Evolutionary conservation across 331 rosid species (phyloP).

Genomic region (Acacia pycnantha): DNA sequence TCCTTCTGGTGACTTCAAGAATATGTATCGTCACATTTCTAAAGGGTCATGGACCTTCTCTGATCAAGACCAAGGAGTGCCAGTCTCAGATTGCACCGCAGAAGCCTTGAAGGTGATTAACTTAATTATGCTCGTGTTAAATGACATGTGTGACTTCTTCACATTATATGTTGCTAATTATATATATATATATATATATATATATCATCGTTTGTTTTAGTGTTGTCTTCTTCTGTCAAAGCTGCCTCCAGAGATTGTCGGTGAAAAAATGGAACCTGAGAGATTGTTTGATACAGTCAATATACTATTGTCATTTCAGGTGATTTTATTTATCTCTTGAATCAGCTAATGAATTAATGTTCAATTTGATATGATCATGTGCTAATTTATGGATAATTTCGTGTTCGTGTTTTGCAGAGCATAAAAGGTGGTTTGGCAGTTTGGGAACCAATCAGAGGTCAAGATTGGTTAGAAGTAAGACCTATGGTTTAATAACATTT

Average conservation of each 20-base stretch:
- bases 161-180: no score
- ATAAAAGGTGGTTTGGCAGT: neutral
- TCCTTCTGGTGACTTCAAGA: constrained; percentile 1
- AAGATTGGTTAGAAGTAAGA: constrained; percentile 1
- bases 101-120: constrained; percentile 1
- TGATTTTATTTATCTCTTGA: neutral
- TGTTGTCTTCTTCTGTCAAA: constrained; percentile 9
- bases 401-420: neutral
- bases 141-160: neutral
- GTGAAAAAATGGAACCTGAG: neutral
- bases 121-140: neutral
- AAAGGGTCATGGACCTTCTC: constrained; percentile 4
- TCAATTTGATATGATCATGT: neutral
- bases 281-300: neutral
- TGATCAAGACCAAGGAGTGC: neutral
- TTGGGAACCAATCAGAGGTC: neutral
- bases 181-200: neutral
- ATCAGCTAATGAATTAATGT: neutral
- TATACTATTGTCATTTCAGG: neutral
- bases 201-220: neutral
- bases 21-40: neutral
- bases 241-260: neutral
- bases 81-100: neutral
- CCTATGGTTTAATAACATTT: neutral
- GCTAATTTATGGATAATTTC: neutral